Evolutionary conservation across 192 early-diverging fungal species (phyloP).

Genomic region (Mortierella hygrophila): DNA sequence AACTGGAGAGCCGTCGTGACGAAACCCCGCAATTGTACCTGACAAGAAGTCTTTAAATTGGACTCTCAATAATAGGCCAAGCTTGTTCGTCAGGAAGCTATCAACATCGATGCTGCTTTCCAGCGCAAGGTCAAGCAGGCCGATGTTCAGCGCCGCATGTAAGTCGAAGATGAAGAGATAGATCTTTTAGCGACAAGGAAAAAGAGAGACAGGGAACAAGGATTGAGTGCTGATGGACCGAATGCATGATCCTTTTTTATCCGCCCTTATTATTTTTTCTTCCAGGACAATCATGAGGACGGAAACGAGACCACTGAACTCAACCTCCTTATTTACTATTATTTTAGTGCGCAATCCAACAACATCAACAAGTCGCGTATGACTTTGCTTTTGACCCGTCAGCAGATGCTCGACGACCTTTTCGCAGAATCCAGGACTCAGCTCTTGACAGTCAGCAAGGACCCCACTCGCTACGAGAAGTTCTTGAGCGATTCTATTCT

Average conservation of each 20-base stretch:
- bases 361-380: conserved; percentile 97
- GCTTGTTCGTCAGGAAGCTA: conserved; percentile 95
- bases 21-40: neutral
- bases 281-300: neutral
- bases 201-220: neutral
- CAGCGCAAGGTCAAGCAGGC: conserved; percentile 98
- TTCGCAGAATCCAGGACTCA: conserved; percentile 77
- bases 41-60: neutral
- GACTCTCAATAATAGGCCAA: conserved; percentile 76
- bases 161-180: conserved; percentile 19
- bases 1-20: neutral
- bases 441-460: conserved; percentile 70
- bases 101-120: conserved; percentile 96
- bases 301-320: neutral
- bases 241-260: neutral
- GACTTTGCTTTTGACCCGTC: conserved; percentile 87
- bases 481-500: conserved; percentile 81
- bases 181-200: neutral
- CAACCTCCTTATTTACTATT: neutral
- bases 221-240: neutral
- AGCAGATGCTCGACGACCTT: conserved; percentile 87
- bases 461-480: conserved; percentile 70
- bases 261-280: conserved; percentile 2
- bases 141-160: conserved; percentile 96
- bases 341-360: conserved; percentile 88